A percentile compares a stretch with the other conserved stretches of the same genome.
phyloP scores from a whole-genome alignment of 768 basidiomycete genomes.

The Collybia sordida region DNA sequence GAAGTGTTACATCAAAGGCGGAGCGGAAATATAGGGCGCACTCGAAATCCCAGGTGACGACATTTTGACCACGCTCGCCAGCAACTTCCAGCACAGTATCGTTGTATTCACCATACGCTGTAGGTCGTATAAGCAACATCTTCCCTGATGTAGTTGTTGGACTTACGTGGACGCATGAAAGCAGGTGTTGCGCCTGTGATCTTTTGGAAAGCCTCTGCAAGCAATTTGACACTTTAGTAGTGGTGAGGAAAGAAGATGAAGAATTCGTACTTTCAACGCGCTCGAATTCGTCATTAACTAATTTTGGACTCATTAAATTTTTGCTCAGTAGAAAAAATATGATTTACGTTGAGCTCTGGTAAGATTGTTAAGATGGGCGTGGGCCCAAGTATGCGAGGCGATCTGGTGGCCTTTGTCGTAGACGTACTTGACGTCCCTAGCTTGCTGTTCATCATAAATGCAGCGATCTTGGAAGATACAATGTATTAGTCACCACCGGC shows the following conservation, averaged over 20 bases:
- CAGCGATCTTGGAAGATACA: constrained; percentile 24
- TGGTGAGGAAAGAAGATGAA: no score
- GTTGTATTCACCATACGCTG: constrained; percentile 41
- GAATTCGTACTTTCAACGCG: not conserved
- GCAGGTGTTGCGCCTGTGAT: constrained; percentile 37
- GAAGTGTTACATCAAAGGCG: not conserved
- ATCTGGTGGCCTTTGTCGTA: constrained; percentile 42
- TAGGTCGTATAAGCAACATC: not conserved
- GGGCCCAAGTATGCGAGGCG: constrained; percentile 50
- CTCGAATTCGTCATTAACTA: not conserved
- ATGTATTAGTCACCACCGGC: not conserved
- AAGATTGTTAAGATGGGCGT: constrained; percentile 34
- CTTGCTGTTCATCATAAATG: constrained; percentile 32
- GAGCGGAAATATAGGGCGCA: constrained; percentile 1
- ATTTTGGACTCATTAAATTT: not conserved
- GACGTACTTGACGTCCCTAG: constrained; percentile 30
- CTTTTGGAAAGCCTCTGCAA: constrained; percentile 33
- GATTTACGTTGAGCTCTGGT: constrained; percentile 28
- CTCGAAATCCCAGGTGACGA: constrained; percentile 28
- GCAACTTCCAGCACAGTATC: constrained; percentile 31
- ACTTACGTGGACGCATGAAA: constrained; percentile 40
- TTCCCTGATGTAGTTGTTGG: not conserved
- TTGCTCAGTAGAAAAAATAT: not conserved
- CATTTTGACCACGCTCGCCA: constrained; percentile 14
- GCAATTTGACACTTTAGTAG: not conserved